Evolutionary conservation across 129 eudicot genomes (phyloP).

Genomic region (Helianthus tuberosus): DNA sequence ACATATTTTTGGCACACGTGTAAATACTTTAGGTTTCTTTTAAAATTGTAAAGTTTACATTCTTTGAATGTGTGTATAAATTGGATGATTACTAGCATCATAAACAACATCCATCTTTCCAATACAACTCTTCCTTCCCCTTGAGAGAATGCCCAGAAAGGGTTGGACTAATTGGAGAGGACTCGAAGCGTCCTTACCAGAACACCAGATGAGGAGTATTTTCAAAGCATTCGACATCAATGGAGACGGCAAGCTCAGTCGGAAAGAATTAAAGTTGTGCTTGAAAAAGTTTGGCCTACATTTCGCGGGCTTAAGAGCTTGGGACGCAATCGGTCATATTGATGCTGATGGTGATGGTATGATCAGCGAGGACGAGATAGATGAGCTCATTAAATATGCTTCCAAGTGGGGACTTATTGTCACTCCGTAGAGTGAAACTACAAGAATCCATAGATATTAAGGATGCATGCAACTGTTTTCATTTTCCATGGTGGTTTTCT

Average conservation of each 20-base stretch:
- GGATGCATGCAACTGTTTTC: constrained; percentile 14
- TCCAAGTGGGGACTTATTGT: constrained; percentile 26
- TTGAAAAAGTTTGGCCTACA: constrained; percentile 38
- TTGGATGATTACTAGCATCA: constrained; percentile 2
- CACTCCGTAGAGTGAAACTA: background rate
- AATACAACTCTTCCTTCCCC: background rate
- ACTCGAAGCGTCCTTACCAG: constrained; percentile 1
- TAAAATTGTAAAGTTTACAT: no score
- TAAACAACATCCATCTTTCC: constrained; percentile 9
- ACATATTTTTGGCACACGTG: background rate
- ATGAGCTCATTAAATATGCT: constrained; percentile 29
- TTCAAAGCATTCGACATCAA: constrained; percentile 34
- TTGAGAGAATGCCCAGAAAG: constrained; percentile 16
- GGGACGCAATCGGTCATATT: constrained; percentile 31
- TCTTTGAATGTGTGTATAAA: no score
- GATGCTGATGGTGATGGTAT: constrained; percentile 46
- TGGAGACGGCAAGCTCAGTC: constrained; percentile 40
- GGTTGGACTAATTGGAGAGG: constrained; percentile 20
- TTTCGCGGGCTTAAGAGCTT: constrained; percentile 30
- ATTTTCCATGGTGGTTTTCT: constrained; percentile 2
- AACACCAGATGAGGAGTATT: constrained; percentile 20
- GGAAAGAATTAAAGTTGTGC: constrained; percentile 42
- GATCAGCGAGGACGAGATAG: constrained; percentile 39
- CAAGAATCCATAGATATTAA: background rate
- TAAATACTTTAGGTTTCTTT: background rate